These are phyloP conservation scores for Heliamphora pulchella DNA, from an alignment of 179 eudicot genomes.

Conservation along the genomic window DNA sequence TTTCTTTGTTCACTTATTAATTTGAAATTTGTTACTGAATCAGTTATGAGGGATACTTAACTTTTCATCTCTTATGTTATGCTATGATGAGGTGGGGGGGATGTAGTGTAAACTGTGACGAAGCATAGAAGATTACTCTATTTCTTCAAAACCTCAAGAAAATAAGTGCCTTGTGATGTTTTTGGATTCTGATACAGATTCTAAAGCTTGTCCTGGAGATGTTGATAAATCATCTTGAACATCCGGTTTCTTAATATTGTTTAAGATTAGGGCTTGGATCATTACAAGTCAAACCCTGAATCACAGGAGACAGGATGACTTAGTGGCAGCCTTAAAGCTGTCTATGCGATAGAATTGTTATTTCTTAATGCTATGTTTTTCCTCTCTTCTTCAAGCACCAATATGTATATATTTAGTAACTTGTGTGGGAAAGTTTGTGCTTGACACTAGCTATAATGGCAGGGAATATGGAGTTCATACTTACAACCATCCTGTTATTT, in stretches of 20 bases:
- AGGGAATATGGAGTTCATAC: conserved; percentile 33
- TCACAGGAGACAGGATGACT: neutral
- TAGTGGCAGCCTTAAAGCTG: neutral
- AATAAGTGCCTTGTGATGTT: neutral
- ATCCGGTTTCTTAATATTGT: neutral
- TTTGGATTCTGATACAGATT: neutral
- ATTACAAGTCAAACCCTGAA: neutral
- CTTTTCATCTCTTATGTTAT: neutral
- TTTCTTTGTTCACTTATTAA: neutral
- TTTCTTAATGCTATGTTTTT: neutral
- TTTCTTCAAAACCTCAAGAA: neutral
- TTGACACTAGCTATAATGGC: conserved; percentile 21
- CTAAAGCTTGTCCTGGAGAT: neutral
- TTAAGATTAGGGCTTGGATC: neutral
- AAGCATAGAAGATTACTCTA: neutral
- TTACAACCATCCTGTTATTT: conserved; percentile 19
- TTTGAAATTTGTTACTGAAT: neutral
- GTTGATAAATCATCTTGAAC: neutral
- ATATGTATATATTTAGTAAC: neutral
- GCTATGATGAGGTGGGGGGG: neutral
- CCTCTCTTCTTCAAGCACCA: neutral
- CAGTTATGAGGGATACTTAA: neutral
- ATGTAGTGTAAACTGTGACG: neutral
- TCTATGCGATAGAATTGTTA: neutral
- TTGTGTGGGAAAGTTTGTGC: conserved; percentile 12